These are phyloP conservation scores for Cytospora chrysosperma DNA, from an alignment of 2,329 filamentous ascomycete species.

Conservation along the genomic window DNA sequence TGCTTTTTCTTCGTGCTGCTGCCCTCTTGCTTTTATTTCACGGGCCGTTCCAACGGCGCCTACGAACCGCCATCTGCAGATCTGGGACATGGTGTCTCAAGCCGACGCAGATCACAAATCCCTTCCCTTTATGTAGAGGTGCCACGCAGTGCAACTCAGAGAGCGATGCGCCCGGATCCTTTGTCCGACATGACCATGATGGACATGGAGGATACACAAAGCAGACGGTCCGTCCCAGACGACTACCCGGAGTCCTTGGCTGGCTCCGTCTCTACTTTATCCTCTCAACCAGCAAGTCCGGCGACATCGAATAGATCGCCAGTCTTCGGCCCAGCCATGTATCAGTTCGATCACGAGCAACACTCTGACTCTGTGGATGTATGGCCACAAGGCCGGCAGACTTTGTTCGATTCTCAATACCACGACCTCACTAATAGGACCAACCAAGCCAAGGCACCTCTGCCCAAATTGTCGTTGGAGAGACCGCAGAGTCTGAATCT, in stretches of 20 bases:
- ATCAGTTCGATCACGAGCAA: slow-evolving; percentile 8
- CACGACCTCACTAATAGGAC: neutral
- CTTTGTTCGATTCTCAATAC: neutral
- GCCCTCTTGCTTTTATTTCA: neutral
- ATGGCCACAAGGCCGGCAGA: slow-evolving; percentile 11
- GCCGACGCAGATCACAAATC: slow-evolving; percentile 10
- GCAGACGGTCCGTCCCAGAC: slow-evolving; percentile 8
- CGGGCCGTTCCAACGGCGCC: slow-evolving; percentile 21
- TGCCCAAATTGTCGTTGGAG: neutral
- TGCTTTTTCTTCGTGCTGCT: neutral
- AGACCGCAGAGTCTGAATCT: slow-evolving; percentile 13
- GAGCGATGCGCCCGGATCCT: slow-evolving; percentile 5
- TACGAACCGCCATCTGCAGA: slow-evolving; percentile 19
- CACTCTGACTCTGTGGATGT: slow-evolving; percentile 14
- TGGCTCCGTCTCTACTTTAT: slow-evolving; percentile 17
- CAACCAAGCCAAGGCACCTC: neutral
- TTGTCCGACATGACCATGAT: neutral
- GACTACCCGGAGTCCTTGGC: slow-evolving; percentile 19
- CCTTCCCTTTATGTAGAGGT: slow-evolving; percentile 17
- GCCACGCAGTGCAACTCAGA: slow-evolving; percentile 8
- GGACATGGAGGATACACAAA: slow-evolving; percentile 10
- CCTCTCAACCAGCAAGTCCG: slow-evolving; percentile 16
- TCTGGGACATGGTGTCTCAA: neutral
- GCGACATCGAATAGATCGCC: slow-evolving; percentile 12
- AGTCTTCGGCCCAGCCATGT: slow-evolving; percentile 19